These are phyloP conservation scores for Cardamine resedifolia DNA, from an alignment of 345 rosid genomes.

Conservation along the genomic window DNA sequence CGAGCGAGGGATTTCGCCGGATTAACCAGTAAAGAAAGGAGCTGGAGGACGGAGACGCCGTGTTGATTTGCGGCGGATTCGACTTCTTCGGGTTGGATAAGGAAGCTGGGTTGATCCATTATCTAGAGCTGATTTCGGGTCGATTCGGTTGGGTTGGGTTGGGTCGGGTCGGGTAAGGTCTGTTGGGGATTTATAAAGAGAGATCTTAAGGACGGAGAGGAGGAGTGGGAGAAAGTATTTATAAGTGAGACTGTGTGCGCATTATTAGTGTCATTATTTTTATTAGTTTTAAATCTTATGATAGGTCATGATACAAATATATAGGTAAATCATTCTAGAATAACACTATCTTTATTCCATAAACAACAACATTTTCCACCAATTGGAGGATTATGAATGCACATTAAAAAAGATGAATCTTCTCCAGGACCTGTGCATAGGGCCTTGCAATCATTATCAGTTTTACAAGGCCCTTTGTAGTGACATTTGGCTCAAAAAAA, in stretches of 20 bases:
- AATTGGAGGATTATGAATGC: background rate
- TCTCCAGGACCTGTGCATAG: background rate
- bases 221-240: no score
- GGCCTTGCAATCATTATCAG: background rate
- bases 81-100: conserved; percentile 64
- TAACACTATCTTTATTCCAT: background rate
- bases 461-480: background rate
- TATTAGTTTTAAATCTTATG: background rate
- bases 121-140: no score
- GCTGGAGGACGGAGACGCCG: conserved; percentile 50
- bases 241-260: no score
- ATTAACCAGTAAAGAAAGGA: conserved; percentile 45
- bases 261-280: no score
- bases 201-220: no score
- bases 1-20: conserved; percentile 44
- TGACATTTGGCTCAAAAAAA: background rate
- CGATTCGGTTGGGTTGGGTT: no score
- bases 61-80: conserved; percentile 60
- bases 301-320: background rate
- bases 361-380: background rate
- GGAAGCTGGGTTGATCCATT: conserved; percentile 62
- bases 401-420: background rate
- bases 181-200: no score
- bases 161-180: no score
- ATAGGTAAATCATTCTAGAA: background rate